These are phyloP conservation scores for Chytridiales sp. DNA, from an alignment of 371 early-diverging fungal genomes.

Conservation along the genomic window DNA sequence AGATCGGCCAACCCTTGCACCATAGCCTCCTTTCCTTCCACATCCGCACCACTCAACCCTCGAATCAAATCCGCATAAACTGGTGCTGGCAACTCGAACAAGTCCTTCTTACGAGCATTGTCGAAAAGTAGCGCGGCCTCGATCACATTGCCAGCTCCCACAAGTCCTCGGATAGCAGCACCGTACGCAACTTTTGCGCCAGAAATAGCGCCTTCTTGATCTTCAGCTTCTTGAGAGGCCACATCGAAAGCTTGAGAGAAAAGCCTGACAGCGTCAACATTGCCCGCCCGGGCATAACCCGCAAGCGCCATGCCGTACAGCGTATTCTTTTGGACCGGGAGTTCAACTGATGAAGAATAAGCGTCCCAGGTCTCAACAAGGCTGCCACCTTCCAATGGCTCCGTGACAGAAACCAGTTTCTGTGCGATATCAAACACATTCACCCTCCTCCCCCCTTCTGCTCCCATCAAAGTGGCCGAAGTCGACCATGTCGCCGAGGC, in stretches of 20 bases:
- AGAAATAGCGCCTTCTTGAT: not conserved
- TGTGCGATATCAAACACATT: slow-evolving; percentile 2
- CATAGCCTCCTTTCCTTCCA: slow-evolving; percentile 9
- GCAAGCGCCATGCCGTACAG: slow-evolving; percentile 2
- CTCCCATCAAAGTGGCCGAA: not conserved
- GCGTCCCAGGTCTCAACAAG: slow-evolving; percentile 6
- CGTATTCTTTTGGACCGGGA: too few species aligned
- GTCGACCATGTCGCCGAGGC: not conserved
- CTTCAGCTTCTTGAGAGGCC: not conserved
- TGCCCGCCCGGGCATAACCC: not conserved
- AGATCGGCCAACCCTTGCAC: slow-evolving; percentile 7
- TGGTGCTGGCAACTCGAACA: not conserved
- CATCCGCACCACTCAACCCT: not conserved
- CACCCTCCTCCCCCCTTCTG: not conserved
- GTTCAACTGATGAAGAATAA: too few species aligned
- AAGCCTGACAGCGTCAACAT: not conserved
- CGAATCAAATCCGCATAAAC: not conserved
- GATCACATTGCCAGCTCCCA: not conserved
- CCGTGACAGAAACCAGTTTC: not conserved
- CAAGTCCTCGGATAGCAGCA: not conserved
- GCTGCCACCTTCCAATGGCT: too few species aligned
- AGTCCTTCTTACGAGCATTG: not conserved
- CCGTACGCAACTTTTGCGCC: slow-evolving; percentile 4
- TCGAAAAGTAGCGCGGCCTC: slow-evolving; percentile 17
- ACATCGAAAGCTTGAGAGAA: slow-evolving; percentile 4